phyloP scores from a whole-genome alignment of 2,329 filamentous ascomycete genomes.

The Fonsecaea pugnacius region DNA sequence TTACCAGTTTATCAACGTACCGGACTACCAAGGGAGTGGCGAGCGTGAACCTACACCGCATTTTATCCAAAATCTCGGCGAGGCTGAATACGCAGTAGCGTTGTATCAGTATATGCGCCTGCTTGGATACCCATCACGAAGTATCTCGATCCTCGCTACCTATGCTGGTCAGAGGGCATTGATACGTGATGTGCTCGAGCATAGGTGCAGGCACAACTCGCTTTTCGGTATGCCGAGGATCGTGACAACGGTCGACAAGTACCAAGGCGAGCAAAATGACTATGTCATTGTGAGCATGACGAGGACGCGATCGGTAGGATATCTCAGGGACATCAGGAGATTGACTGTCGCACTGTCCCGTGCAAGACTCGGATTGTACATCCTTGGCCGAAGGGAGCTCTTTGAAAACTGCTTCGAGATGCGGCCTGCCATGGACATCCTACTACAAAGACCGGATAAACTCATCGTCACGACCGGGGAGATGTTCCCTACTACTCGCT shows the following conservation, averaged over 20 bases:
- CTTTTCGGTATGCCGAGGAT: slow-evolving; percentile 88
- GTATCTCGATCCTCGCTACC: slow-evolving; percentile 87
- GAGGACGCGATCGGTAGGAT: slow-evolving; percentile 84
- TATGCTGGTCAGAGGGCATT: slow-evolving; percentile 91
- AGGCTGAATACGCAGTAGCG: slow-evolving; percentile 95
- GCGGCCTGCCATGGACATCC: slow-evolving; percentile 77
- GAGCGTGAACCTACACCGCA: slow-evolving; percentile 90
- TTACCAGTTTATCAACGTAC: slow-evolving; percentile 95
- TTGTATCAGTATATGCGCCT: slow-evolving; percentile 97
- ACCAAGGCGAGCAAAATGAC: slow-evolving; percentile 98
- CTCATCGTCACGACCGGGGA: slow-evolving; percentile 82
- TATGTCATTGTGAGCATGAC: slow-evolving; percentile 95
- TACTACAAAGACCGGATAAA: slow-evolving; percentile 79
- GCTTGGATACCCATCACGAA: slow-evolving; percentile 81
- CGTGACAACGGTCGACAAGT: slow-evolving; percentile 96
- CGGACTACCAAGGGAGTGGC: slow-evolving; percentile 86
- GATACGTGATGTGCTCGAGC: slow-evolving; percentile 81
- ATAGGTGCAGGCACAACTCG: slow-evolving; percentile 79
- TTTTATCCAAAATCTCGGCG: slow-evolving; percentile 94
- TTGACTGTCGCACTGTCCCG: slow-evolving; percentile 94
- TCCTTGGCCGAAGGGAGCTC: slow-evolving; percentile 83
- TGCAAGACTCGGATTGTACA: slow-evolving; percentile 86
- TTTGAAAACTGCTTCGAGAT: slow-evolving; percentile 91
- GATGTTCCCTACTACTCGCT: slow-evolving; percentile 69
- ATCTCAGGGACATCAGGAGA: slow-evolving; percentile 88